Evolutionary conservation across 495 filamentous ascomycete species (phyloP).

Genomic region (Xylaria sp.): DNA sequence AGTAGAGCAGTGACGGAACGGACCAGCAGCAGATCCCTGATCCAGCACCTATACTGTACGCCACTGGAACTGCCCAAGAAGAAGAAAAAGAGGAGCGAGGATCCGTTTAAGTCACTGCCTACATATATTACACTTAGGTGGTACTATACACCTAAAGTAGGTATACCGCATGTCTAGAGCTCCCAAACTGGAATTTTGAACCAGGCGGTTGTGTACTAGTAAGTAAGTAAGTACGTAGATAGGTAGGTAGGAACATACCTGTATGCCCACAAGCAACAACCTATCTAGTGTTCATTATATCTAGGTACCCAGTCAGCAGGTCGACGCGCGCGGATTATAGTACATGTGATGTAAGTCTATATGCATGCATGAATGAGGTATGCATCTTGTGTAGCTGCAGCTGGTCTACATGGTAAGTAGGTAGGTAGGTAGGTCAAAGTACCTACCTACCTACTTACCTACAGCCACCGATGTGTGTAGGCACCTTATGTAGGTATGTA

Average conservation of each 20-base stretch:
- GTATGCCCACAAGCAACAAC: no score
- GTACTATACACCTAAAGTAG: no score
- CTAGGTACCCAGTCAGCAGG: slow-evolving; percentile 10
- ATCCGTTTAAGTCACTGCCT: neutral
- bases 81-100: neutral
- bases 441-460: no score
- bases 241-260: neutral
- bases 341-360: slow-evolving; percentile 23
- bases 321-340: slow-evolving; percentile 14
- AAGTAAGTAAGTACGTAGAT: neutral
- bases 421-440: no score
- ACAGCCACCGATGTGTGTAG: no score
- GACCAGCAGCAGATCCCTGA: slow-evolving; percentile 14
- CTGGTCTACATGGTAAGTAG: no score
- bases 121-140: no score
- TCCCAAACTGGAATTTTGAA: neutral
- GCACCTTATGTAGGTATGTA: no score
- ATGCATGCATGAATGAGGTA: slow-evolving; percentile 20
- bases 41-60: neutral
- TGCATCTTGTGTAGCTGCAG: slow-evolving; percentile 14
- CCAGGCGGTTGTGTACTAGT: neutral
- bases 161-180: neutral
- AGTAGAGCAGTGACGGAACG: neutral
- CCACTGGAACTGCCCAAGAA: neutral
- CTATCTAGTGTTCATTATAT: neutral